Evolutionary conservation across 73 alveolate species (phyloP), one percentile per base, ranked within the genome.

Genomic region (Stentor roeselii): DNA sequence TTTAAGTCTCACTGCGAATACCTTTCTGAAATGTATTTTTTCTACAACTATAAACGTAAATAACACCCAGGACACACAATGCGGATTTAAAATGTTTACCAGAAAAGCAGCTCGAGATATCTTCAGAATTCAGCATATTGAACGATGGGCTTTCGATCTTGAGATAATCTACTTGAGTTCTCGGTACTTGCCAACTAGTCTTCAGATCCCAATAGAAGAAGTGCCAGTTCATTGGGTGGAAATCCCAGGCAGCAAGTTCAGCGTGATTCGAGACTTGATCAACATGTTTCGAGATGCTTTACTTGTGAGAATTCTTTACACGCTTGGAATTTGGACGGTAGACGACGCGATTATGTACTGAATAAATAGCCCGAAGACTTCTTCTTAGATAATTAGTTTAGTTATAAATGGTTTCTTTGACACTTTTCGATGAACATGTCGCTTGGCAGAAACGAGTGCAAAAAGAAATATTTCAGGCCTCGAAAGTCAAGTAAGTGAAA

Each of bases 61-160:
- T 11, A 58, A 31, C 27, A 60, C 31, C 36, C 50, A 91, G 85
- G 99, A 96, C 83, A 96, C 99, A 6, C 92, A 96, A 90, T 96
- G 98, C 86, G 99, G 98, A 21, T 96, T 96, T 82, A 96, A 96
- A 83, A 82, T 96, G 78, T 96, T 96, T 84, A 93, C 98, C 1
- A 88, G 94, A 84, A 86, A 91, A 37, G 91, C 98, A 31, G 97
- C 98, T 2, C 78, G 88, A 77, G 84, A 75, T 2, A 82, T 96
- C 35, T 94, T 96, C 87, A 88, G 88, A 31, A 89, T 91, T 59
- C 59, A 91, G 61, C 98, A 96, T 91, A 76, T 96, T 59, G 97
- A 91, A 60, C 94, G 98, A 89, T 96, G 99, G 99, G 98, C 99
- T 42, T 96, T 96, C 77, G 98, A 96, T 92, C 96, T 96, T 27